Percentiles rank a stretch among this genome's conserved stretches.
These are phyloP conservation scores for Alternaria sp. DNA, from an alignment of 2,329 filamentous ascomycete species.

Conservation along the genomic window DNA sequence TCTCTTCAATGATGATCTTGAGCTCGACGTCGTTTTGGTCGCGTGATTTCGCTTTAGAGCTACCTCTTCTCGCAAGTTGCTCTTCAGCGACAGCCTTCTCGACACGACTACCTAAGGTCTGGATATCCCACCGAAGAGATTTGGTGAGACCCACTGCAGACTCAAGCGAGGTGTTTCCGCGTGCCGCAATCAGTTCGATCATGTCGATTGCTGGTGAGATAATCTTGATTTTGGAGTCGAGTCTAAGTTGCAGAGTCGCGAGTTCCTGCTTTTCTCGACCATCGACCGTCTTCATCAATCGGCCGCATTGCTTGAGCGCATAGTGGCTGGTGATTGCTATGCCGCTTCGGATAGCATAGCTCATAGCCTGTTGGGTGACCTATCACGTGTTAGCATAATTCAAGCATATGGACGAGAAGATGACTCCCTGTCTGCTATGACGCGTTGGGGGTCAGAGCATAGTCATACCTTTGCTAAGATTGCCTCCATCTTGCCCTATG, in stretches of 20 bases:
- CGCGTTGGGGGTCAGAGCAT: slow-evolving; percentile 1
- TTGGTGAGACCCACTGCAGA: slow-evolving; percentile 85
- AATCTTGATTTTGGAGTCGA: slow-evolving; percentile 89
- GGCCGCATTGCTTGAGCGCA: slow-evolving; percentile 81
- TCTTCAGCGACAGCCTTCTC: slow-evolving; percentile 71
- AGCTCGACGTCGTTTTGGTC: slow-evolving; percentile 69
- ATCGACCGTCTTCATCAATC: slow-evolving; percentile 75
- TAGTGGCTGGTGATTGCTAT: slow-evolving; percentile 85
- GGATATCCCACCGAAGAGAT: slow-evolving; percentile 81
- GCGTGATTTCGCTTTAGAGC: slow-evolving; percentile 56
- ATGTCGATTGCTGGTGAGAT: slow-evolving; percentile 90
- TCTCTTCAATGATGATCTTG: slow-evolving; percentile 72
- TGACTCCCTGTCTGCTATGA: not conserved
- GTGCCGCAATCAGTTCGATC: slow-evolving; percentile 83
- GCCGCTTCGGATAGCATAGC: slow-evolving; percentile 86
- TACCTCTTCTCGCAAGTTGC: slow-evolving; percentile 57
- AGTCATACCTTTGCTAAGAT: slow-evolving; percentile 64
- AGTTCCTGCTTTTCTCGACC: slow-evolving; percentile 76
- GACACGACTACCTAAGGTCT: slow-evolving; percentile 76
- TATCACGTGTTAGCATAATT: slow-evolving; percentile 37
- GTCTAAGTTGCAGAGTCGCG: slow-evolving; percentile 70
- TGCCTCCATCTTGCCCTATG: slow-evolving; percentile 69
- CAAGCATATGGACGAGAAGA: not conserved
- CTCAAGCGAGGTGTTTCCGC: slow-evolving; percentile 81
- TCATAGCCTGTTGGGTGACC: slow-evolving; percentile 81